A percentile compares a stretch with the other conserved stretches of the same genome.
phyloP scores from a whole-genome alignment of 2,329 filamentous ascomycete species.

The Hysterium pulicare region DNA sequence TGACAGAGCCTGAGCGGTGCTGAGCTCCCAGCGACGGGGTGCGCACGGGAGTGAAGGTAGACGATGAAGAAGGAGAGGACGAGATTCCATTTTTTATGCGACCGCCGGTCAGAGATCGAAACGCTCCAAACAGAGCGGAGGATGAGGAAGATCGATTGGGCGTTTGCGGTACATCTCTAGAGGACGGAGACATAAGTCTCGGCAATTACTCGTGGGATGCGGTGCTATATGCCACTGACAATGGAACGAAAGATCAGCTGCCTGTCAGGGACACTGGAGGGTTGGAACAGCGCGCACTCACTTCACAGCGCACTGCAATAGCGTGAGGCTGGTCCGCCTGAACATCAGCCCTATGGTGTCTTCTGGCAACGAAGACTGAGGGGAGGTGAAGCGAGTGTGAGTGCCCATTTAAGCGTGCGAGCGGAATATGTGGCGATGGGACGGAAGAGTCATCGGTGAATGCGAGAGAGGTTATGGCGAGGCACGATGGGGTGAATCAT shows the following conservation, averaged over 20 bases:
- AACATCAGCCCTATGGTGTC: constrained; percentile 5
- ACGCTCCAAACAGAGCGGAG: constrained; percentile 36
- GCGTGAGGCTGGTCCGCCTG: constrained; percentile 8
- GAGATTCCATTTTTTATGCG: constrained; percentile 33
- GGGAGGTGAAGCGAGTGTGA: constrained; percentile 4
- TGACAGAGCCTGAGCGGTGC: constrained; percentile 17
- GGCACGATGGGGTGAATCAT: background rate
- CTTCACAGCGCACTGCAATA: background rate
- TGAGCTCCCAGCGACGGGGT: constrained; percentile 24
- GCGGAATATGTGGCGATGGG: background rate
- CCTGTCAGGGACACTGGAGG: background rate
- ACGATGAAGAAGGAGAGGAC: constrained; percentile 27
- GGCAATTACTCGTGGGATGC: background rate
- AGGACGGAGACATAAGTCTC: constrained; percentile 36
- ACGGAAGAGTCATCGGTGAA: background rate
- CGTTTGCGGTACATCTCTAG: constrained; percentile 33
- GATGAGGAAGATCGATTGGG: constrained; percentile 39
- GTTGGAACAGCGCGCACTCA: background rate
- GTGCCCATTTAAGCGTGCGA: constrained; percentile 12
- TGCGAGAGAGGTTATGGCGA: background rate
- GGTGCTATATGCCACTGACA: constrained; percentile 4
- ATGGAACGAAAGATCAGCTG: background rate
- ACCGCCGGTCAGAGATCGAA: constrained; percentile 33
- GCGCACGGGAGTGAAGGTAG: constrained; percentile 28
- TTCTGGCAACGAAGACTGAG: background rate